Percentiles rank a stretch among this genome's conserved stretches.
Conservation (phyloP, 75 land plant genomes). For the Azolla pinnata region DNA sequence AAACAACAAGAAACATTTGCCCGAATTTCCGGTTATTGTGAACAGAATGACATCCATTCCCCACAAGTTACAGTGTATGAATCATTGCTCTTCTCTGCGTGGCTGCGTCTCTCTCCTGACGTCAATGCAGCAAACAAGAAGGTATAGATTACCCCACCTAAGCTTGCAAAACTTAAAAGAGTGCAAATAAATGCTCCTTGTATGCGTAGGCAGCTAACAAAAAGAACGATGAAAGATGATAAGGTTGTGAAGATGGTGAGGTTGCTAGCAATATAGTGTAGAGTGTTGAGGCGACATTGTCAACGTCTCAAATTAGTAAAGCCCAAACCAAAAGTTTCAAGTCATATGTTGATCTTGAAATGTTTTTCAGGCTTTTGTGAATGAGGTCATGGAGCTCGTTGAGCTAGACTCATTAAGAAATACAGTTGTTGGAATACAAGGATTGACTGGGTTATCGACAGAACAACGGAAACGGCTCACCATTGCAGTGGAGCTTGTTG, state of each 20-base stretch:
- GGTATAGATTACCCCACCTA: conserved; percentile 25
- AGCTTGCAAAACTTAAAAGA: neutral
- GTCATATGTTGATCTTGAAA: no score
- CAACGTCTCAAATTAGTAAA: no score
- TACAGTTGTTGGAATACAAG: conserved; percentile 35
- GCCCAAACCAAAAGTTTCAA: no score
- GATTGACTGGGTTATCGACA: conserved; percentile 33
- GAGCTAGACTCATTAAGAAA: conserved; percentile 23
- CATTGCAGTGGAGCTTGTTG: conserved; percentile 35
- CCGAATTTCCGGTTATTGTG: conserved; percentile 59
- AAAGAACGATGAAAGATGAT: no score
- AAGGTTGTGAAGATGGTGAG: no score
- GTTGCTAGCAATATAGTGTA: no score
- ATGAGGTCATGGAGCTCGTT: conserved; percentile 34
- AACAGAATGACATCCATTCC: conserved; percentile 66
- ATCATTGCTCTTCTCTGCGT: conserved; percentile 54
- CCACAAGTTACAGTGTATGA: conserved; percentile 61
- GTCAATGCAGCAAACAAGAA: conserved; percentile 23
- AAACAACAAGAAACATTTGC: conserved; percentile 67
- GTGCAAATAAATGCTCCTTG: no score
- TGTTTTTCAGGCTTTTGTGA: conserved; percentile 27
- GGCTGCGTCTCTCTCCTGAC: conserved; percentile 45
- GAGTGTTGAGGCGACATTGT: no score
- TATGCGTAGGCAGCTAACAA: no score
- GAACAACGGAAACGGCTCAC: conserved; percentile 37